Percentiles rank a stretch among this genome's conserved stretches.
Evolutionary conservation across 129 eudicot species (phyloP).

Genomic region (Centaurea solstitialis): DNA sequence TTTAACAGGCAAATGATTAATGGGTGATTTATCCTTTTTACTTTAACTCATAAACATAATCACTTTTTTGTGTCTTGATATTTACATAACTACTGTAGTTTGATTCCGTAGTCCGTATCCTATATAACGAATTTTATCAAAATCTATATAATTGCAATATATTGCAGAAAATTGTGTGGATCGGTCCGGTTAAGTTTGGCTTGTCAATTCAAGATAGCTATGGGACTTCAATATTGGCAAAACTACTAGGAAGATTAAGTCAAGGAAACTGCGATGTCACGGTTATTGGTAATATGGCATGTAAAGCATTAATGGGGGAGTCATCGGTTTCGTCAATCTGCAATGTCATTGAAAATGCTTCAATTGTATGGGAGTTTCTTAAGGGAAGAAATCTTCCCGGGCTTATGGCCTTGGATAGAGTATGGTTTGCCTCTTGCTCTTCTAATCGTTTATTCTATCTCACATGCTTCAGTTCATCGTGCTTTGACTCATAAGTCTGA

Average conservation of each 20-base stretch:
- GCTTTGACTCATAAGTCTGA: background rate
- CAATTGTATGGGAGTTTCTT: constrained; percentile 79
- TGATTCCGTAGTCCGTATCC: background rate
- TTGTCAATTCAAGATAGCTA: constrained; percentile 34
- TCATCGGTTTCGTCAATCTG: constrained; percentile 31
- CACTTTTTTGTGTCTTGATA: no score
- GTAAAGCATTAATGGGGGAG: constrained; percentile 31
- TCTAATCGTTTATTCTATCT: background rate
- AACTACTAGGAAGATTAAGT: constrained; percentile 47
- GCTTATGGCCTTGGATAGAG: constrained; percentile 84
- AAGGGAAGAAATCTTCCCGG: constrained; percentile 93
- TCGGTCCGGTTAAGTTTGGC: constrained; percentile 68
- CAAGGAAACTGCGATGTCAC: constrained; percentile 49
- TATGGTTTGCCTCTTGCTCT: constrained; percentile 33
- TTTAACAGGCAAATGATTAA: background rate
- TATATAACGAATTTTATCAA: background rate
- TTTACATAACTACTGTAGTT: background rate
- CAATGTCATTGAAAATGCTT: constrained; percentile 60
- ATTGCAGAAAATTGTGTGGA: constrained; percentile 80
- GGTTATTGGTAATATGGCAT: constrained; percentile 66
- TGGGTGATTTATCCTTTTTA: background rate
- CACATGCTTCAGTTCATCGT: background rate
- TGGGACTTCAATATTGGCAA: constrained; percentile 60
- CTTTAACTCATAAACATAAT: constrained; percentile 1
- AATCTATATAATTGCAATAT: constrained; percentile 5